Base-by-base conservation (phyloP, 1,139 yeast species). In the Kodamaea alishanica region DNA sequence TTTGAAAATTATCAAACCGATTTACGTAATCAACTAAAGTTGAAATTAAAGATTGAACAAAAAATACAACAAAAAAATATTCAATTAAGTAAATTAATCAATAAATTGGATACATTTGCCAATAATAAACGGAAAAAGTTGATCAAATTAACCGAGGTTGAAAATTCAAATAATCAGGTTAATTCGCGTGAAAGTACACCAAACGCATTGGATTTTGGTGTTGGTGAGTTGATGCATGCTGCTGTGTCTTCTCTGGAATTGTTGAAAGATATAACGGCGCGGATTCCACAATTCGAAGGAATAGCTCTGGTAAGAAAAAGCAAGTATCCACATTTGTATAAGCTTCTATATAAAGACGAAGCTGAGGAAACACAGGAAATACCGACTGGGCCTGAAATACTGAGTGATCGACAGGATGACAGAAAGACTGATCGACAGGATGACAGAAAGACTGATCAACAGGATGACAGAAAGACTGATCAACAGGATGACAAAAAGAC, bases 1-100 rank as follows among this genome's bases (percentile, higher is more conserved):
- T 52, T 68, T 2, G 32, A 50, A 10, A 65, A 63, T 40, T 75
- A 71, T 49, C 68, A 67, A 33, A 51, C 58, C 30, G 80, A 75
- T 46, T 52, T 75, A 37, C 61, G 70, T 42, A 45, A 47, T 11
- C 71, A 64, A 39, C 60, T 71, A 31, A 58, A 67, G 35, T 55
- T 50, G 29, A 63, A 65, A 38, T 48, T 72, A 32, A 53, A 64
- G 6, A 53, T 62, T 20, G 72, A 69, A 47, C 73, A 70, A 45
- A 56, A 55, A 41, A 56, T 67, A 24, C 73, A 69, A 43, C 60
- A 57, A 41, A 63, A 56, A 47, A 66, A 66, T 47, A 58, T 64
- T 33, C 60, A 56, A 39, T 55, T 60, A 28, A 70, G 63, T 33
- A 62, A 58, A 42, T 48, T 47, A 39, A 56, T 65, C n/a, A 52